Evolutionary conservation across 768 basidiomycete genomes (phyloP).

Genomic region (Auriscalpium vulgare): DNA sequence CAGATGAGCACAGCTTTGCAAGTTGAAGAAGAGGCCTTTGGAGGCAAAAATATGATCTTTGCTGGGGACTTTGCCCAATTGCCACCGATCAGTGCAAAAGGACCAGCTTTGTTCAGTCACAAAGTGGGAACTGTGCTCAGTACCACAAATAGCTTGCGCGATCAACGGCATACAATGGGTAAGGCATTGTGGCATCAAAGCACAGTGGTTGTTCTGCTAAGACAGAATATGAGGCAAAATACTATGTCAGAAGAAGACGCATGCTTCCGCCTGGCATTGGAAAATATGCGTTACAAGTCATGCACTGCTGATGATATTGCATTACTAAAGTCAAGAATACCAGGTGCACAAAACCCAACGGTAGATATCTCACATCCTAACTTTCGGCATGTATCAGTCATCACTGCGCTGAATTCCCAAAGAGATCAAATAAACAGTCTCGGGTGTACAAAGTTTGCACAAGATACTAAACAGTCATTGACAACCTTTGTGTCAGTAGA

Average conservation of each 20-base stretch:
- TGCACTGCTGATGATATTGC: constrained; percentile 31
- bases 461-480: constrained; percentile 21
- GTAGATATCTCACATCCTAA: constrained; percentile 9
- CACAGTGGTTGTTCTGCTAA: constrained; percentile 14
- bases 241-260: constrained; percentile 16
- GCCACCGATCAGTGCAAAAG: constrained; percentile 20
- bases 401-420: constrained; percentile 29
- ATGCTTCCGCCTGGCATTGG: constrained; percentile 22
- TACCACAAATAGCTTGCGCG: not conserved
- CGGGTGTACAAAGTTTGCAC: constrained; percentile 24
- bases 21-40: constrained; percentile 22
- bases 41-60: constrained; percentile 34
- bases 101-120: constrained; percentile 16
- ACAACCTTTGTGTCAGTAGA: constrained; percentile 21
- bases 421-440: constrained; percentile 31
- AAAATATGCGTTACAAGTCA: constrained; percentile 32
- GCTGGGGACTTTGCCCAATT: constrained; percentile 42
- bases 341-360: constrained; percentile 6
- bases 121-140: not conserved
- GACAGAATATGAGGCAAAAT: constrained; percentile 15
- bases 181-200: constrained; percentile 15
- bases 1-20: constrained; percentile 15
- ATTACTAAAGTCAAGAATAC: constrained; percentile 23
- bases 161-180: constrained; percentile 7
- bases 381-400: constrained; percentile 30